phyloP scores from a whole-genome alignment of 208 protist species.

The Phytomonas francai region DNA sequence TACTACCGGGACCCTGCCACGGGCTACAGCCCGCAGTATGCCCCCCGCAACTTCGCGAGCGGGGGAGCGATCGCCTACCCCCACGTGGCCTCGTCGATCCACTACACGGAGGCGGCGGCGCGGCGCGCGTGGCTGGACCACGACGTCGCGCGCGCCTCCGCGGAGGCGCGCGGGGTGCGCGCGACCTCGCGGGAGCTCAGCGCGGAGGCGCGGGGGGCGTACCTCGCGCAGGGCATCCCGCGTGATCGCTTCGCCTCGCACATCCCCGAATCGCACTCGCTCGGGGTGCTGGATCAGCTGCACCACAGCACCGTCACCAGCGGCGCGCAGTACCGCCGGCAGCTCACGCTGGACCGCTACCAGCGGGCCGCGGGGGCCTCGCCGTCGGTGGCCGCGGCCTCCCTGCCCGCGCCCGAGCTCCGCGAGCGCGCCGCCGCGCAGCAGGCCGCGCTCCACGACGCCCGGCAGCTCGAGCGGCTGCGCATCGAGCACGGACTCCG shows the following conservation, averaged over 20 bases:
- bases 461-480: conserved; percentile 51
- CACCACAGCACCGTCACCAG: conserved; percentile 42
- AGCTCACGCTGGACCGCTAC: conserved; percentile 50
- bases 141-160: conserved; percentile 30
- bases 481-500: conserved; percentile 64
- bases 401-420: conserved; percentile 20
- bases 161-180: conserved; percentile 22
- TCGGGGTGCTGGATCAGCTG: conserved; percentile 40
- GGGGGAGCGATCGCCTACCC: conserved; percentile 60
- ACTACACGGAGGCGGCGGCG: conserved; percentile 33
- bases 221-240: conserved; percentile 28
- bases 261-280: conserved; percentile 12
- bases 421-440: conserved; percentile 12
- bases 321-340: conserved; percentile 29
- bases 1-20: conserved; percentile 76
- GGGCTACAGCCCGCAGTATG: conserved; percentile 77
- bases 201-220: conserved; percentile 13
- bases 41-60: conserved; percentile 72
- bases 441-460: conserved; percentile 18
- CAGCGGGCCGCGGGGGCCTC: conserved; percentile 8
- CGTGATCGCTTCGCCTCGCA: conserved; percentile 18
- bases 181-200: conserved; percentile 23
- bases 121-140: conserved; percentile 48
- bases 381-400: neutral
- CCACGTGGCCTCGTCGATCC: conserved; percentile 28